These are phyloP conservation scores for Galerina sulciceps DNA, from an alignment of 768 basidiomycete genomes.

Conservation along the genomic window DNA sequence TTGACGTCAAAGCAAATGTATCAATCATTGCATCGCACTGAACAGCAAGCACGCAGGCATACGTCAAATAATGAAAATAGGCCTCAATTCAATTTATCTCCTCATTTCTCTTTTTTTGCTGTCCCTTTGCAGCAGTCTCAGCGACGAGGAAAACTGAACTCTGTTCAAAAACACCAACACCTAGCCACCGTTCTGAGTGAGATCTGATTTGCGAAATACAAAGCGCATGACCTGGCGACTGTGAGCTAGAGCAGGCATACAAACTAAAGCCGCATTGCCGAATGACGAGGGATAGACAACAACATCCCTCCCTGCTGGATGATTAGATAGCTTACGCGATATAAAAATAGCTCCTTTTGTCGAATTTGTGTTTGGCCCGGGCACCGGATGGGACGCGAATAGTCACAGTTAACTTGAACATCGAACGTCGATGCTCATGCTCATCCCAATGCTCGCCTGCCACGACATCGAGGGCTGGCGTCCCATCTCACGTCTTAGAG, in stretches of 20 bases:
- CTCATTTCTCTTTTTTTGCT: constrained; percentile 92
- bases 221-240: constrained; percentile 80
- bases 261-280: constrained; percentile 69
- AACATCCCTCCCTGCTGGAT: constrained; percentile 73
- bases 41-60: constrained; percentile 60
- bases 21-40: constrained; percentile 6
- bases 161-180: constrained; percentile 75
- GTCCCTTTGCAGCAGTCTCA: constrained; percentile 67
- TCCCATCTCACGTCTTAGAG: constrained; percentile 56
- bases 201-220: constrained; percentile 81
- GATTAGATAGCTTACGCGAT: constrained; percentile 36
- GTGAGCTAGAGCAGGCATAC: constrained; percentile 90
- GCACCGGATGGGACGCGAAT: background rate
- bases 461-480: constrained; percentile 69
- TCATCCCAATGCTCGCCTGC: constrained; percentile 46
- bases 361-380: background rate
- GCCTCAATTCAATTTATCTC: constrained; percentile 83
- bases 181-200: constrained; percentile 80
- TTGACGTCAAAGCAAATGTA: constrained; percentile 97
- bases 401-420: background rate
- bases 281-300: constrained; percentile 63
- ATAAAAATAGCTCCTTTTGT: background rate
- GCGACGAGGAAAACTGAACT: constrained; percentile 75
- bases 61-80: constrained; percentile 84
- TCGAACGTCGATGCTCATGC: background rate